Evolutionary conservation across 1,139 yeast genomes (phyloP).

Genomic region (Wickerhamomyces sp.): DNA sequence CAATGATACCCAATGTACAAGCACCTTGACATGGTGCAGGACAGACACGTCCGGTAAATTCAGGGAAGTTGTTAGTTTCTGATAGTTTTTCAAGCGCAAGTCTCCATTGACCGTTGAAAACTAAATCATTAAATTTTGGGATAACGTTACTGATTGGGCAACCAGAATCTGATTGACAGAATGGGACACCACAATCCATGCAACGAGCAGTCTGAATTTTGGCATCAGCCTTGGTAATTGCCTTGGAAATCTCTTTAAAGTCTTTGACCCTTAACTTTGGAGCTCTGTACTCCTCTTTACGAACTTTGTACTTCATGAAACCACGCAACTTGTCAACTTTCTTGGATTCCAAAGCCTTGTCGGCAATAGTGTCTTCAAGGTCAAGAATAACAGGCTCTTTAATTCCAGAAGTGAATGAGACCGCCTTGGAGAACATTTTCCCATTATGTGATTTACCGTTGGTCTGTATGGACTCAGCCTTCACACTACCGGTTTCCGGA

Average conservation of each 20-base stretch:
- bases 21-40: constrained; percentile 99
- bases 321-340: constrained; percentile 64
- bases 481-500: constrained; percentile 56
- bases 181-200: constrained; percentile 99
- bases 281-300: constrained; percentile 80
- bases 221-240: constrained; percentile 82
- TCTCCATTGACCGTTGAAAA: constrained; percentile 91
- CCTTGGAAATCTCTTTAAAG: constrained; percentile 86
- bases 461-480: constrained; percentile 81
- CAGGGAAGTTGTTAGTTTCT: constrained; percentile 98
- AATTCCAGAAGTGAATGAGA: constrained; percentile 38
- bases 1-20: constrained; percentile 90
- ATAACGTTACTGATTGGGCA: constrained; percentile 96
- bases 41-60: constrained; percentile 95
- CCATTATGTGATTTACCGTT: constrained; percentile 67
- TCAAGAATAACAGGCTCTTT: constrained; percentile 84
- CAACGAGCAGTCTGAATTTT: constrained; percentile 95
- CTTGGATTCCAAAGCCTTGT: constrained; percentile 59
- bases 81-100: constrained; percentile 88
- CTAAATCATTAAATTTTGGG: constrained; percentile 97
- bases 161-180: constrained; percentile 97
- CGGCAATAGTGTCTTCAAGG: constrained; percentile 82
- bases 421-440: constrained; percentile 41
- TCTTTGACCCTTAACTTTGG: constrained; percentile 75
- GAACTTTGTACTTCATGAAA: constrained; percentile 88